Conservation (phyloP, 352 stramenopile species). For the Phytophthora fragariaefolia region DNA sequence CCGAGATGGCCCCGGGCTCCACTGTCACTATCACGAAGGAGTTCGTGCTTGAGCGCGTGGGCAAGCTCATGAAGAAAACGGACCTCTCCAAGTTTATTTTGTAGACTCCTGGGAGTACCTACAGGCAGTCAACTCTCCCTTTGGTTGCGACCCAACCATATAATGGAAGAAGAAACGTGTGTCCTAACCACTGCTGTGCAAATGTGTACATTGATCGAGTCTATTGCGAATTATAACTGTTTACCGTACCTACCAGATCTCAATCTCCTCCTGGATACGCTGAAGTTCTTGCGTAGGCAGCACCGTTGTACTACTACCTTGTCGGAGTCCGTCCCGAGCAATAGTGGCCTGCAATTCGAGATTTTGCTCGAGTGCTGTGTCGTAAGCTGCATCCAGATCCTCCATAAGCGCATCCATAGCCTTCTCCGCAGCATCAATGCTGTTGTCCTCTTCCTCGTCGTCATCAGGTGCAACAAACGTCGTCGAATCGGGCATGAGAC, state of each 20-base stretch:
- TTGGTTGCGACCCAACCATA: conserved; percentile 7
- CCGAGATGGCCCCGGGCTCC: conserved; percentile 86
- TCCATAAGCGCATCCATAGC: conserved; percentile 57
- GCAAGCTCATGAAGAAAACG: conserved; percentile 94
- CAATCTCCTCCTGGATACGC: conserved; percentile 79
- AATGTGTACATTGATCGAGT: not conserved
- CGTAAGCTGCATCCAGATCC: conserved; percentile 59
- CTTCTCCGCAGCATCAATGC: conserved; percentile 43
- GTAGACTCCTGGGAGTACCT: conserved; percentile 59
- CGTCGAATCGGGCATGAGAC: conserved; percentile 31
- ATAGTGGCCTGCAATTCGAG: conserved; percentile 54
- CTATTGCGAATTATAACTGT: conserved; percentile 13
- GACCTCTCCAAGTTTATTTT: conserved; percentile 99
- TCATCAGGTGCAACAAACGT: conserved; percentile 45
- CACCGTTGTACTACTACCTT: conserved; percentile 50
- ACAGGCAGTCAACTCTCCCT: conserved; percentile 10
- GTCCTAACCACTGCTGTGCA: not conserved
- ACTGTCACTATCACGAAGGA: conserved; percentile 94
- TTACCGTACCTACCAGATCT: conserved; percentile 66
- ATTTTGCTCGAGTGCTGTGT: conserved; percentile 38
- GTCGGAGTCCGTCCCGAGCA: conserved; percentile 53
- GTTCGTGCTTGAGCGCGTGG: conserved; percentile 94
- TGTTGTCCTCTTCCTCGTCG: conserved; percentile 28
- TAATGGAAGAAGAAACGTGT: conserved; percentile 34
- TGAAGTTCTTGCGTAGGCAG: conserved; percentile 74